phyloP scores from a whole-genome alignment of 345 rosid species.

The Punica granatum region DNA sequence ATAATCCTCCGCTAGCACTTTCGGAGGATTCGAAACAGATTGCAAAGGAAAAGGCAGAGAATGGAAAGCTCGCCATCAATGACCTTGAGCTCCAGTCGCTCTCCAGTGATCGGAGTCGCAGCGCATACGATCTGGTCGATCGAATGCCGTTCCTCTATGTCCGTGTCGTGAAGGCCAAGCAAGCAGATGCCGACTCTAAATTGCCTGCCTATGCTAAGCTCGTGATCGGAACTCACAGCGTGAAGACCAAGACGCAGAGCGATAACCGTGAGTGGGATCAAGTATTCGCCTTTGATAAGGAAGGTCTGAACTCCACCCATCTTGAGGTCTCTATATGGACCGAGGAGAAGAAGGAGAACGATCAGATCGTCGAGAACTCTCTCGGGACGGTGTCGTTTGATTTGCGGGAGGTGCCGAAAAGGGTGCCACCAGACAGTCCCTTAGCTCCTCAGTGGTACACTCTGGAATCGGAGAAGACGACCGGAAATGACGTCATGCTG shows the following conservation, averaged over 20 bases:
- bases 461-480: constrained; percentile 55
- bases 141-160: constrained; percentile 77
- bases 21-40: constrained; percentile 26
- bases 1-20: constrained; percentile 41
- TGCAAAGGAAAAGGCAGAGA: constrained; percentile 16
- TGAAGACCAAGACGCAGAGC: constrained; percentile 56
- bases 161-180: constrained; percentile 65
- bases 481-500: constrained; percentile 89
- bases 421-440: constrained; percentile 87
- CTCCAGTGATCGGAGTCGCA: constrained; percentile 40
- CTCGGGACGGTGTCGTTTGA: constrained; percentile 87
- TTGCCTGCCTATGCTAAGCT: constrained; percentile 53
- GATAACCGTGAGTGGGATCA: constrained; percentile 82
- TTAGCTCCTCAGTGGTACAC: constrained; percentile 94
- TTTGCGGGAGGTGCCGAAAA: constrained; percentile 74
- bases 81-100: constrained; percentile 54
- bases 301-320: constrained; percentile 57
- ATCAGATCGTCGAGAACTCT: constrained; percentile 42
- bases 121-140: constrained; percentile 72
- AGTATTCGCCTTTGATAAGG: constrained; percentile 83
- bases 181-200: constrained; percentile 30
- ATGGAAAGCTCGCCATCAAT: constrained; percentile 17
- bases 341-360: constrained; percentile 55
- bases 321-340: constrained; percentile 78
- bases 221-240: constrained; percentile 68